A percentile compares a stretch with the other conserved stretches of the same genome.
These are phyloP conservation scores for Epichloe hybrida DNA, from an alignment of 2,329 filamentous ascomycete species.

Conservation along the genomic window DNA sequence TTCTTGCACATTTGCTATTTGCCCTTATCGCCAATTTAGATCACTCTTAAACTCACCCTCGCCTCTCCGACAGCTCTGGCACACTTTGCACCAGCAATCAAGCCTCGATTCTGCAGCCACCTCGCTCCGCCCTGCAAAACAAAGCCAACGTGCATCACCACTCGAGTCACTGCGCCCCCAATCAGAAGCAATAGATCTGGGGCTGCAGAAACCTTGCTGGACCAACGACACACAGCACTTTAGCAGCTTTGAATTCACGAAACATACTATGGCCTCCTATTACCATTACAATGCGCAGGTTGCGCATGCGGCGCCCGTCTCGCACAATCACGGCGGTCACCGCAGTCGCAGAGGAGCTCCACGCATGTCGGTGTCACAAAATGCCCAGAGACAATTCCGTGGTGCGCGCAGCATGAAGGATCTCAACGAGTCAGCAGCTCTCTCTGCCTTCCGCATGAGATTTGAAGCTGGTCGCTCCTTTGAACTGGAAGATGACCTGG, in stretches of 20 bases:
- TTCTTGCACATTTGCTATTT: not conserved
- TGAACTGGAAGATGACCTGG: slow-evolving; percentile 87
- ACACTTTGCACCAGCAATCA: not conserved
- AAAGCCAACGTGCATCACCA: not conserved
- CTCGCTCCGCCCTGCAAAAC: not conserved
- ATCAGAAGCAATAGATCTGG: not conserved
- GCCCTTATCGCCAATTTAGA: too few relatives aligned
- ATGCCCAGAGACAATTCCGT: slow-evolving; percentile 75
- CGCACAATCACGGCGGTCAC: slow-evolving; percentile 60
- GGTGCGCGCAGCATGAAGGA: slow-evolving; percentile 79
- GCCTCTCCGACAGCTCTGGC: not conserved
- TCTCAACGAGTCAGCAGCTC: slow-evolving; percentile 60
- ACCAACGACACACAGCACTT: not conserved
- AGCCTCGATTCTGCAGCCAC: not conserved
- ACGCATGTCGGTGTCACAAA: slow-evolving; percentile 66
- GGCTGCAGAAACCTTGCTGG: not conserved
- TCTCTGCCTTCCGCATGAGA: slow-evolving; percentile 68
- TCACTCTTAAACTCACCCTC: not conserved
- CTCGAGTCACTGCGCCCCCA: slow-evolving; percentile 10
- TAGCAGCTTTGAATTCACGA: not conserved
- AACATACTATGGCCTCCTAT: slow-evolving; percentile 44
- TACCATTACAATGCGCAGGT: slow-evolving; percentile 49
- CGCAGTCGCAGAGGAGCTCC: slow-evolving; percentile 73
- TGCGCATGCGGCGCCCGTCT: slow-evolving; percentile 42
- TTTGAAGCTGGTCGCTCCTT: slow-evolving; percentile 90